A percentile compares a stretch with the other conserved stretches of the same genome.
phyloP scores from a whole-genome alignment of 2,329 filamentous ascomycete species.

The Beauveria varroae region DNA sequence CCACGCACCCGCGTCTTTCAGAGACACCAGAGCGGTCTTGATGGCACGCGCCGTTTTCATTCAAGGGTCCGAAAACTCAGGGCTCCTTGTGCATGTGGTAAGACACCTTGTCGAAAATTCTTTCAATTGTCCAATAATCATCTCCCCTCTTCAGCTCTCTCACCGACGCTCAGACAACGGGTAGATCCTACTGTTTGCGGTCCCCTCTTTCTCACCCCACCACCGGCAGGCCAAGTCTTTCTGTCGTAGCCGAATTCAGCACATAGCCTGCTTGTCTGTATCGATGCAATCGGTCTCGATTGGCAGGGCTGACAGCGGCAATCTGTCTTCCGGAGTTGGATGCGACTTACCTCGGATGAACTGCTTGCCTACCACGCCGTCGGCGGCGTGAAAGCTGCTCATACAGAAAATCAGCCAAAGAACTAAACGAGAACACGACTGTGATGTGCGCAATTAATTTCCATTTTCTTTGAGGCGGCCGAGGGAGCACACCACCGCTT shows the following conservation, averaged over 20 bases:
- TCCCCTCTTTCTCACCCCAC: not conserved
- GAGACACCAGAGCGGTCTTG: not conserved
- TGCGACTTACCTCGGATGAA: slow-evolving; percentile 4
- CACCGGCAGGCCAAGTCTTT: no score
- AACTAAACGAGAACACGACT: not conserved
- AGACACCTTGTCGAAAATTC: not conserved
- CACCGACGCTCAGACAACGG: not conserved
- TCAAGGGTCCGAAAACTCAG: not conserved
- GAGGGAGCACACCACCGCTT: not conserved
- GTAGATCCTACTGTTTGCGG: not conserved
- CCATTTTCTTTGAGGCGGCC: not conserved
- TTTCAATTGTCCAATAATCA: slow-evolving; percentile 1
- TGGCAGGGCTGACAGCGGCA: not conserved
- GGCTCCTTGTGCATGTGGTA: not conserved
- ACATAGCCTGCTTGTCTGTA: not conserved
- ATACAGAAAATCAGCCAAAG: not conserved
- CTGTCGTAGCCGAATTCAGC: not conserved
- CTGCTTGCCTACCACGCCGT: not conserved
- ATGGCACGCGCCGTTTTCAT: not conserved
- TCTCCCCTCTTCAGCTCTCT: not conserved
- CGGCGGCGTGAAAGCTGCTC: not conserved
- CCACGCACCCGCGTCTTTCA: not conserved
- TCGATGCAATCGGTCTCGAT: not conserved
- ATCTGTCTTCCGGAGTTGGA: not conserved
- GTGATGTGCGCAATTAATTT: not conserved